Percentiles rank a stretch among this genome's conserved stretches.
These are phyloP conservation scores for Mesostigma viride DNA, from an alignment of 139 green algal species.

Conservation along the genomic window DNA sequence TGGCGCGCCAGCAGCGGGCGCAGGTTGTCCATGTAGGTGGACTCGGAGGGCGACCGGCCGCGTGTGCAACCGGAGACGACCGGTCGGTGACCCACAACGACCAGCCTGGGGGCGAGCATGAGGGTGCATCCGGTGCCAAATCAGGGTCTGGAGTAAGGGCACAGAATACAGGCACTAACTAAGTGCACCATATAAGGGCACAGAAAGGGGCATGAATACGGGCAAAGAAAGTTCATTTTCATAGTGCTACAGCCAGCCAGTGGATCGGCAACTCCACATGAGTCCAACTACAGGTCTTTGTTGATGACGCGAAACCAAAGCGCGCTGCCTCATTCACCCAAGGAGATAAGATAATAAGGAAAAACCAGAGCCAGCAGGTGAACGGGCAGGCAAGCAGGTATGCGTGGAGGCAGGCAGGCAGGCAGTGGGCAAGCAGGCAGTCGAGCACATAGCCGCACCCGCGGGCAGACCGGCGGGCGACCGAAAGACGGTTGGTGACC, in stretches of 20 bases:
- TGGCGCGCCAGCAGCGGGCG: slow-evolving; percentile 11
- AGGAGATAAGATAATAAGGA: no score
- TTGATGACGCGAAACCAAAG: no score
- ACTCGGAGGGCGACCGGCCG: slow-evolving; percentile 19
- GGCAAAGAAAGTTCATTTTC: no score
- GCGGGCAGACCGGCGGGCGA: background rate
- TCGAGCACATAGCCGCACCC: background rate
- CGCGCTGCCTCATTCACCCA: no score
- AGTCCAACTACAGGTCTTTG: no score
- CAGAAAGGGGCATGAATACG: background rate
- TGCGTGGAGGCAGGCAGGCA: no score
- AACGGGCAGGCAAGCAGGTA: no score
- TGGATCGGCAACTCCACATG: no score
- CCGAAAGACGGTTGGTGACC: background rate
- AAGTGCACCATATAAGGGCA: background rate
- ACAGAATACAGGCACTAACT: background rate
- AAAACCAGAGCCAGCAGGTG: no score
- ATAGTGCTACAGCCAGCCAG: no score
- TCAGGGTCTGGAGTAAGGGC: background rate
- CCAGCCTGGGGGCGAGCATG: slow-evolving; percentile 9
- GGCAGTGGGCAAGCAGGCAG: background rate
- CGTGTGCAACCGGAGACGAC: slow-evolving; percentile 7
- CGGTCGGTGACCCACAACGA: slow-evolving; percentile 27
- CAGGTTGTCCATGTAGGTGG: slow-evolving; percentile 5
- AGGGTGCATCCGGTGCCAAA: background rate